These are phyloP conservation scores for Didymella lethalis DNA, from an alignment of 2,329 filamentous ascomycete species.

Conservation along the genomic window DNA sequence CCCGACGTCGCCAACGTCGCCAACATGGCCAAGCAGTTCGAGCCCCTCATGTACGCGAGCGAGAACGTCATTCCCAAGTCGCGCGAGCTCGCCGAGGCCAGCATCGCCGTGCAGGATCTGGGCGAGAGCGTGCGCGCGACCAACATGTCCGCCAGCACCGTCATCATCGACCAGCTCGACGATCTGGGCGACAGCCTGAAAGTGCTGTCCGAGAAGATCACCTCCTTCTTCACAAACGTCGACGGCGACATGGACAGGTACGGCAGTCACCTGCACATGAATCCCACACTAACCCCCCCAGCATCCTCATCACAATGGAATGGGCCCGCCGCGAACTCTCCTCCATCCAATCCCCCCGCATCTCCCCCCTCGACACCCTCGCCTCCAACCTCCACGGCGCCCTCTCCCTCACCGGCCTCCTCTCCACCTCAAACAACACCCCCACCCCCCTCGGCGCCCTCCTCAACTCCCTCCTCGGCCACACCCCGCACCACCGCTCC, in stretches of 20 bases:
- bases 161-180: conserved; percentile 86
- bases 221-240: conserved; percentile 90
- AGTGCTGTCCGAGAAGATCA: conserved; percentile 82
- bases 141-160: conserved; percentile 87
- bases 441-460: conserved; percentile 75
- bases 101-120: conserved; percentile 92
- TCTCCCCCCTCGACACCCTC: conserved; percentile 71
- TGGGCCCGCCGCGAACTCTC: conserved; percentile 89
- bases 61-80: conserved; percentile 88
- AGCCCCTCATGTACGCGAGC: conserved; percentile 93
- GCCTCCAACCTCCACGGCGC: conserved; percentile 86
- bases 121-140: conserved; percentile 87
- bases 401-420: conserved; percentile 65
- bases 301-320: conserved; percentile 93
- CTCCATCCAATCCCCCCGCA: conserved; percentile 47
- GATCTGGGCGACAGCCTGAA: conserved; percentile 86
- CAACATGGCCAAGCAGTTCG: conserved; percentile 86
- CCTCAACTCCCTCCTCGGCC: conserved; percentile 77
- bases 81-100: conserved; percentile 86
- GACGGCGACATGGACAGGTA: conserved; percentile 89
- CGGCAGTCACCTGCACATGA: conserved; percentile 29
- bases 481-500: conserved; percentile 81
- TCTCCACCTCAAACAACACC: conserved; percentile 40
- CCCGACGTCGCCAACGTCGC: conserved; percentile 92
- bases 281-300: conserved; percentile 43